Evolutionary conservation across 352 stramenopile genomes (phyloP).

Genomic region (Phytophthora colocasiae): DNA sequence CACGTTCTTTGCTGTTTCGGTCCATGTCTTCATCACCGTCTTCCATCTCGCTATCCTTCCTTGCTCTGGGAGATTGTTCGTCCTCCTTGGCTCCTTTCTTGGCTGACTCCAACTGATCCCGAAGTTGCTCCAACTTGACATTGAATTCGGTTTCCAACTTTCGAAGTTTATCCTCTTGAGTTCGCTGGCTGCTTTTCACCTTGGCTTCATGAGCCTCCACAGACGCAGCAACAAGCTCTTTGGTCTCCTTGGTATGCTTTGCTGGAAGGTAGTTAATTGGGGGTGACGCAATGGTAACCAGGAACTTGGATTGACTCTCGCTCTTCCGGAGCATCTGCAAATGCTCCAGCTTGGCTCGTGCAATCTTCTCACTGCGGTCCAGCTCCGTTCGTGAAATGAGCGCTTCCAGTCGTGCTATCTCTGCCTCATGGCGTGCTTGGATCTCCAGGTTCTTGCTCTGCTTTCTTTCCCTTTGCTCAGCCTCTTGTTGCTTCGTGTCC

Average conservation of each 20-base stretch:
- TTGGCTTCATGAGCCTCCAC: conserved; percentile 80
- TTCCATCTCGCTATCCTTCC: conserved; percentile 30
- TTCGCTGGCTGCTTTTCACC: conserved; percentile 42
- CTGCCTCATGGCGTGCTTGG: conserved; percentile 46
- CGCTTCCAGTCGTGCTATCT: conserved; percentile 50
- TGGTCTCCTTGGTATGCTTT: conserved; percentile 81
- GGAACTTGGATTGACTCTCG: conserved; percentile 57
- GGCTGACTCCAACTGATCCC: conserved; percentile 49
- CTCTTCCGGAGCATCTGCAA: conserved; percentile 56
- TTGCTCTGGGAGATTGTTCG: conserved; percentile 19
- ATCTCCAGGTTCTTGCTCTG: conserved; percentile 62
- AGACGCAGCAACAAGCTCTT: conserved; percentile 73
- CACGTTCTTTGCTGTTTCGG: background rate
- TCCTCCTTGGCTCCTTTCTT: conserved; percentile 31
- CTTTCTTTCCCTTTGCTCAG: conserved; percentile 71
- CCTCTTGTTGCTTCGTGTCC: conserved; percentile 68
- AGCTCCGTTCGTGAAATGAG: conserved; percentile 54
- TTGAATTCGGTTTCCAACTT: conserved; percentile 60
- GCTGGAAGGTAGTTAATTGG: conserved; percentile 78
- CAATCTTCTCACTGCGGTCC: conserved; percentile 60
- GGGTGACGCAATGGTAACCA: conserved; percentile 72
- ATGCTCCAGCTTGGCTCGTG: conserved; percentile 67
- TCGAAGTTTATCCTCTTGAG: conserved; percentile 54
- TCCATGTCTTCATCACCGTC: conserved; percentile 28
- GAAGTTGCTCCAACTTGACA: conserved; percentile 55